Conservation (phyloP, 2,329 filamentous ascomycete species). For the Fusarium sp. region DNA sequence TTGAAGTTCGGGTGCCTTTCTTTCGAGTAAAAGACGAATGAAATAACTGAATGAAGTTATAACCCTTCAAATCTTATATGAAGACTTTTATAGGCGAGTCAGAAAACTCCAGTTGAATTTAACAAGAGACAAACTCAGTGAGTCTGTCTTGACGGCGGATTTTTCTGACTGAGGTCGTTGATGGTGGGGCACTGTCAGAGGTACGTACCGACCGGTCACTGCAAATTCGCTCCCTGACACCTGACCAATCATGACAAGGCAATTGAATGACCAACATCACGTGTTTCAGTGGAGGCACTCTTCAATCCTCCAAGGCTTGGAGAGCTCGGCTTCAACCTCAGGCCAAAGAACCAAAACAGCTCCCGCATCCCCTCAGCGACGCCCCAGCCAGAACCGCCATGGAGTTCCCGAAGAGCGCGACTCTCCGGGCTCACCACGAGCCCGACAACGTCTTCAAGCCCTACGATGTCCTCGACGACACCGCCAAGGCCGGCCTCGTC, state of each 20-base stretch:
- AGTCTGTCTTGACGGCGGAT: slow-evolving; percentile 14
- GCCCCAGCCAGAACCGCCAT: slow-evolving; percentile 42
- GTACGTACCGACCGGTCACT: slow-evolving; percentile 33
- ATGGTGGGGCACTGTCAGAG: slow-evolving; percentile 23
- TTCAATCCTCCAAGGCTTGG: slow-evolving; percentile 37
- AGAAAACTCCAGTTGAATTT: not conserved
- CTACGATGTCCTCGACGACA: slow-evolving; percentile 74
- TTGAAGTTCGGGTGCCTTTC: not conserved
- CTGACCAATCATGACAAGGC: slow-evolving; percentile 44
- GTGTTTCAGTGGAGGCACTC: slow-evolving; percentile 43
- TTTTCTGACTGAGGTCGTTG: slow-evolving; percentile 33
- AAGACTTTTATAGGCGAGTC: not conserved
- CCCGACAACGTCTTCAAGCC: slow-evolving; percentile 64
- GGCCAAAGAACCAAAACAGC: slow-evolving; percentile 42
- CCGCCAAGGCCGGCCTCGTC: slow-evolving; percentile 69
- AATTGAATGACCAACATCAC: slow-evolving; percentile 51
- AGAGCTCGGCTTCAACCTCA: slow-evolving; percentile 43
- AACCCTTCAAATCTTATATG: not conserved
- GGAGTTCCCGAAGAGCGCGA: slow-evolving; percentile 45
- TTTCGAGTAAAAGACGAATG: not conserved
- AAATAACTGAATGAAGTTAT: no score
- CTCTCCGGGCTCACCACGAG: slow-evolving; percentile 40
- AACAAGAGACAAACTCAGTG: slow-evolving; percentile 2
- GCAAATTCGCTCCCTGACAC: slow-evolving; percentile 18
- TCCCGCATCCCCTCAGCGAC: slow-evolving; percentile 31